These are phyloP conservation scores for Kwoniella dendrophila DNA, from an alignment of 768 basidiomycete genomes.

Conservation along the genomic window DNA sequence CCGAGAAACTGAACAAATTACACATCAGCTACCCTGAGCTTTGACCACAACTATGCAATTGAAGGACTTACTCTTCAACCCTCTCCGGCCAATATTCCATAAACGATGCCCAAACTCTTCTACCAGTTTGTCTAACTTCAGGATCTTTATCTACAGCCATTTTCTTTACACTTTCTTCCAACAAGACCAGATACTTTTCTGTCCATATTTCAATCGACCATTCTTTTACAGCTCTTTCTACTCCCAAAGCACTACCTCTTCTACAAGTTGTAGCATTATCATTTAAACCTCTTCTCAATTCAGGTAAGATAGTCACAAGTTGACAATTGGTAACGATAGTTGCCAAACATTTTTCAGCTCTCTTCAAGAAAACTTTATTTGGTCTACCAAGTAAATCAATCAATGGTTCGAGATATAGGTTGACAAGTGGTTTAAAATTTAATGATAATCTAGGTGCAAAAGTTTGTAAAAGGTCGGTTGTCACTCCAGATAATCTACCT, in stretches of 20 bases:
- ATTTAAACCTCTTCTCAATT: slow-evolving; percentile 49
- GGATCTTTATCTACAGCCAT: slow-evolving; percentile 57
- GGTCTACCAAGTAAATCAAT: slow-evolving; percentile 56
- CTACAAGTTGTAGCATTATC: slow-evolving; percentile 54
- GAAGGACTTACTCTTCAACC: slow-evolving; percentile 51
- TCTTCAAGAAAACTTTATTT: slow-evolving; percentile 58
- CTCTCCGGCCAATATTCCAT: slow-evolving; percentile 53
- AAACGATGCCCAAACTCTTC: slow-evolving; percentile 56
- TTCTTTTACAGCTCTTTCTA: slow-evolving; percentile 44
- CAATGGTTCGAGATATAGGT: slow-evolving; percentile 55
- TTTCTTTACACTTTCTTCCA: slow-evolving; percentile 55
- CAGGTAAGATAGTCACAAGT: slow-evolving; percentile 49
- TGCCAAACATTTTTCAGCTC: slow-evolving; percentile 54
- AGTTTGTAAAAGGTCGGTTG: slow-evolving; percentile 56
- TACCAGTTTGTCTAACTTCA: slow-evolving; percentile 55
- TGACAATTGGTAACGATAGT: slow-evolving; percentile 56
- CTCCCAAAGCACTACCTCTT: slow-evolving; percentile 37
- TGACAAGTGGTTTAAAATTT: slow-evolving; percentile 55
- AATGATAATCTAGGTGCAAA: slow-evolving; percentile 55
- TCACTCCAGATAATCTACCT: slow-evolving; percentile 51
- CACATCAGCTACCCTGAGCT: not conserved
- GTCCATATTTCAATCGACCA: slow-evolving; percentile 49
- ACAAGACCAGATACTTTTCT: slow-evolving; percentile 40
- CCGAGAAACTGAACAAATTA: slow-evolving; percentile 54
- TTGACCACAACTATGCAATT: not conserved